phyloP scores from a whole-genome alignment of 176 grass and related monocot species.

The Thinopyrum elongatum region DNA sequence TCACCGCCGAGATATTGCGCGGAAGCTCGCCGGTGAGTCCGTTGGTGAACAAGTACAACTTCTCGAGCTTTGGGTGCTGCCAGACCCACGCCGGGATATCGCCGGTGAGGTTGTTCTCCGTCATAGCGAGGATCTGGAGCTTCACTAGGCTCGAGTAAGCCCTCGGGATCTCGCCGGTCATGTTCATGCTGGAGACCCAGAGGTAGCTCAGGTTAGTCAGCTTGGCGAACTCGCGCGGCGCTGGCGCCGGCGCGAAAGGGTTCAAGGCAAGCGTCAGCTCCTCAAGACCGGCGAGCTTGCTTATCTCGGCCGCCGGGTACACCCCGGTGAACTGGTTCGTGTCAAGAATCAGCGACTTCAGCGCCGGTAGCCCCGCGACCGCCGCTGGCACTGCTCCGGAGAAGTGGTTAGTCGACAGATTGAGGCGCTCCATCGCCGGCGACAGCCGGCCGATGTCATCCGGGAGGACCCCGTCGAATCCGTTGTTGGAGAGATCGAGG shows the following conservation, averaged over 20 bases:
- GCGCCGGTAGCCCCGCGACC: conserved; percentile 22
- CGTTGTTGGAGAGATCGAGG: conserved; percentile 63
- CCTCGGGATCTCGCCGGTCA: conserved; percentile 60
- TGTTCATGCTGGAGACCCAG: conserved; percentile 19
- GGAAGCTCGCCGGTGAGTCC: conserved; percentile 38
- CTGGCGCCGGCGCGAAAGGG: conserved; percentile 32
- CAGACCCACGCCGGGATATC: conserved; percentile 51
- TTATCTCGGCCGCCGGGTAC: conserved; percentile 45
- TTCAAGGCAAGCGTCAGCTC: conserved; percentile 42
- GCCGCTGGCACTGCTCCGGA: conserved; percentile 39
- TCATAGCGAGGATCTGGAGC: conserved; percentile 17
- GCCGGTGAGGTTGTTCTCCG: conserved; percentile 35
- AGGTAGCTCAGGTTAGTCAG: conserved; percentile 50
- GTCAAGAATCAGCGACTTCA: conserved; percentile 44
- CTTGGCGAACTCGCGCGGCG: conserved; percentile 32
- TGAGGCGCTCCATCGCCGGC: conserved; percentile 30
- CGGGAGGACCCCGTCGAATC: conserved; percentile 50
- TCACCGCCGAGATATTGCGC: background rate
- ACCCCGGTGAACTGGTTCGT: conserved; percentile 50
- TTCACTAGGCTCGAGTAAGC: conserved; percentile 20
- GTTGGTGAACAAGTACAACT: conserved; percentile 27
- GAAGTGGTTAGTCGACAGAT: conserved; percentile 56
- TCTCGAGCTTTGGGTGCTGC: conserved; percentile 32
- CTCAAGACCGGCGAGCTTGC: conserved; percentile 25
- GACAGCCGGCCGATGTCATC: conserved; percentile 34